Conservation (phyloP, 257 asterid genomes). For the Mitragyna speciosa region DNA sequence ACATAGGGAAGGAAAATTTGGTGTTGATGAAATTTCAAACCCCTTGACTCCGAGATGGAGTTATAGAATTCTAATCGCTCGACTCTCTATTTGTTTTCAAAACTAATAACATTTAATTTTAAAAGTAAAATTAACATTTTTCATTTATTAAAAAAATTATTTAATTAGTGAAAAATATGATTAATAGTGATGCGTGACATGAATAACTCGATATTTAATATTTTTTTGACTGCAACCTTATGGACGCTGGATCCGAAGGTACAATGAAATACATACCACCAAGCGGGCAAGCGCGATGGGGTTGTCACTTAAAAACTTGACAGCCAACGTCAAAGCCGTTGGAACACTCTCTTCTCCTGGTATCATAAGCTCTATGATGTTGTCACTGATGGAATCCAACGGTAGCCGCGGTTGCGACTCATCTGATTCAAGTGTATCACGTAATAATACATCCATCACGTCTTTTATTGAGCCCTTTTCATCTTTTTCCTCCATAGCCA, state of each 20-base stretch:
- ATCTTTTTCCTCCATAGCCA: conserved; percentile 28
- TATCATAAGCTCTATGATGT: conserved; percentile 90
- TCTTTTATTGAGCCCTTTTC: conserved; percentile 36
- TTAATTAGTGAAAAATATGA: too few species aligned
- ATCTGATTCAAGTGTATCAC: conserved; percentile 48
- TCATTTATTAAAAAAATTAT: too few species aligned
- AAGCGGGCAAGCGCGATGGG: conserved; percentile 59
- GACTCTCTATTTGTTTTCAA: too few species aligned
- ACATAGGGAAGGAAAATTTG: too few species aligned
- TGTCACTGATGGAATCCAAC: conserved; percentile 58
- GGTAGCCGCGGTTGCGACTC: conserved; percentile 47
- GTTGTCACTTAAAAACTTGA: conserved; percentile 68
- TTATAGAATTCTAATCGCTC: too few species aligned
- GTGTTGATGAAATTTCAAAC: too few species aligned
- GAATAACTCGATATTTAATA: too few species aligned
- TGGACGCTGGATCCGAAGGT: background rate
- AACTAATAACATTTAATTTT: too few species aligned
- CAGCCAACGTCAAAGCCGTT: conserved; percentile 75
- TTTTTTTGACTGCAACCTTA: too few species aligned
- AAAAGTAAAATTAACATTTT: too few species aligned
- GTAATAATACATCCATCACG: conserved; percentile 66
- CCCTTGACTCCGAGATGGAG: too few species aligned
- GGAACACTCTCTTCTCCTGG: conserved; percentile 97
- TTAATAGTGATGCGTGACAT: too few species aligned
- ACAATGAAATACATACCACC: conserved; percentile 48